Percentiles rank a stretch among this genome's conserved stretches.
Evolutionary conservation across 1,284 basidiomycete species (phyloP).

Genomic region (Austroboletus novae-zelandiae): DNA sequence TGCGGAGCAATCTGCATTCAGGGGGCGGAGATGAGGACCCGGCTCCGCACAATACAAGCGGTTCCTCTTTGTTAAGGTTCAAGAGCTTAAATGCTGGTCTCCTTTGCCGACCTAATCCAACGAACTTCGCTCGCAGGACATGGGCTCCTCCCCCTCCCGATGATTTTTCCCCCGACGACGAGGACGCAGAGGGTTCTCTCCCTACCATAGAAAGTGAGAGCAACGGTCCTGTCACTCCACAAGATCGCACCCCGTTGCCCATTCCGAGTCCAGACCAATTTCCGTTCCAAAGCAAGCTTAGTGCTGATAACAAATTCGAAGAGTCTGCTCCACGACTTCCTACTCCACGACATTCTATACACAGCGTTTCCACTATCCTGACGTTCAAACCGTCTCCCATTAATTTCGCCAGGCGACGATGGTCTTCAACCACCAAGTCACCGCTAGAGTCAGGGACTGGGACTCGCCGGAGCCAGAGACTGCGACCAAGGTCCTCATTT

Average conservation of each 20-base stretch:
- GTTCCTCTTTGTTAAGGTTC: slow-evolving; percentile 28
- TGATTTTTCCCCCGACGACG: slow-evolving; percentile 34
- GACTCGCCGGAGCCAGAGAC: slow-evolving; percentile 33
- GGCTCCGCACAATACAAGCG: slow-evolving; percentile 28
- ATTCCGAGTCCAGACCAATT: slow-evolving; percentile 32
- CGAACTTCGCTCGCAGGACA: slow-evolving; percentile 36
- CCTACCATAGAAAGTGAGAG: slow-evolving; percentile 46
- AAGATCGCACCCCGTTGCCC: slow-evolving; percentile 37
- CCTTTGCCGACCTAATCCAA: slow-evolving; percentile 34
- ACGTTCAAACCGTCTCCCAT: slow-evolving; percentile 51
- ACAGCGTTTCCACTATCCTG: slow-evolving; percentile 29
- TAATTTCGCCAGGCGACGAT: slow-evolving; percentile 52
- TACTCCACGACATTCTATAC: slow-evolving; percentile 19
- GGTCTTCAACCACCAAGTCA: slow-evolving; percentile 40
- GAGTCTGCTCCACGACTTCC: slow-evolving; percentile 23
- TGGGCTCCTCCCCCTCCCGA: slow-evolving; percentile 32
- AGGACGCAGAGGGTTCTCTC: slow-evolving; percentile 38
- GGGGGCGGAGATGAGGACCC: slow-evolving; percentile 30
- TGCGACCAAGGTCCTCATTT: slow-evolving; percentile 32
- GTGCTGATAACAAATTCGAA: slow-evolving; percentile 21
- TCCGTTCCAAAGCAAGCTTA: slow-evolving; percentile 19
- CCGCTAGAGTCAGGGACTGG: slow-evolving; percentile 30
- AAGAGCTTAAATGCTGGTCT: slow-evolving; percentile 34
- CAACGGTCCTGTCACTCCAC: slow-evolving; percentile 50
- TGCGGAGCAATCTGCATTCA: slow-evolving; percentile 15